Base-by-base conservation (phyloP, 176 grass and related monocot genomes). In the Saccharum spontaneum region DNA sequence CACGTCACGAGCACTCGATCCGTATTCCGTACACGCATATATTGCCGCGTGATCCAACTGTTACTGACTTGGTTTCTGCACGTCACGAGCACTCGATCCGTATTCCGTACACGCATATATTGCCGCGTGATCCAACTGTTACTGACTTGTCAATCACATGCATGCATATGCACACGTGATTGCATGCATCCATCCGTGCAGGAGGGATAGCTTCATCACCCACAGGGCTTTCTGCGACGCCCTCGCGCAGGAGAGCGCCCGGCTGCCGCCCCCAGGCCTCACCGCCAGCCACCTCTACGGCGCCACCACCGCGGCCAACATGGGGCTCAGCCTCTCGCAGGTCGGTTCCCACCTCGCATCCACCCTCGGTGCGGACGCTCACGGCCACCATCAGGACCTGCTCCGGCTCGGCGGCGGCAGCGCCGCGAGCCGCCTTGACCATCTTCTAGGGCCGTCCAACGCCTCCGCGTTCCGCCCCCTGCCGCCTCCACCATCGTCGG, bases 201-300 rank as follows among this genome's bases (percentile, higher is more conserved):
- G 96, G 93, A 90, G 96, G 76, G 96, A 98, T 81, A 98, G 96
- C 80, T 98, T 98, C 89, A 95, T 98, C 85, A 98, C 93, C 23
- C 96, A 98, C 86, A 82, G 96, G 55, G 96, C 96, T 39, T 98
- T 98, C 88, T 98, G 96, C 44, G 93, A 98, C 60, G 96, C 93
- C 34, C 78, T 98, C 40, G 85, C 93, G 7, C 96, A 98, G 89
- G 96, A 98, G 75, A 95, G 83, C 79, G 80, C 87, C n/a, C 86
- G 93, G 26, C 83, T 98, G 82, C 91, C 93, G 5, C 87, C 87
- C 8, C 39, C 76, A 26, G 84, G 92, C 69, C 31, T 92, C 38
- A 73, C 69, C 80, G 79, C 89, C 45, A 71, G 73, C 81, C 91
- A 93, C 76, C 73, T 98, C 60, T 98, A 94, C 84, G 89, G 93